Evolutionary conservation across 2,329 filamentous ascomycete species (phyloP).

Genomic region (Fusarium algeriense): DNA sequence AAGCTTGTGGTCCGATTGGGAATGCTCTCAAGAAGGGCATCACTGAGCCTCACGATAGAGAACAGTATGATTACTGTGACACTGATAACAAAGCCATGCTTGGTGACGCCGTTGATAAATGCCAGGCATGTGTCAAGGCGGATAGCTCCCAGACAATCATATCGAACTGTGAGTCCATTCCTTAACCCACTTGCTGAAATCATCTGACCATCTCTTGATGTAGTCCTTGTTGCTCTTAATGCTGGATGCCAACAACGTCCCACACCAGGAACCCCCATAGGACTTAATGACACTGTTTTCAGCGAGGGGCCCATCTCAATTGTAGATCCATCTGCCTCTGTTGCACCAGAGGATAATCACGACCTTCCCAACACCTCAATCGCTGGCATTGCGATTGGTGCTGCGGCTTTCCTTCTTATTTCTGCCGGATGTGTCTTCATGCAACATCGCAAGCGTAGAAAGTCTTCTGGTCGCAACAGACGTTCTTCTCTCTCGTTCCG

Average conservation of each 20-base stretch:
- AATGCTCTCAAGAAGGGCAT: conserved; percentile 57
- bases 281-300: conserved; percentile 62
- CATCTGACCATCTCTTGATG: conserved; percentile 5
- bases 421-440: conserved; percentile 58
- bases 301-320: conserved; percentile 50
- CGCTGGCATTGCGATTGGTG: conserved; percentile 59
- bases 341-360: conserved; percentile 18
- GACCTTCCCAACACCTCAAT: conserved; percentile 56
- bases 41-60: conserved; percentile 49
- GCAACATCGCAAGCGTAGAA: conserved; percentile 60
- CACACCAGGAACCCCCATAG: conserved; percentile 50
- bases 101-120: conserved; percentile 53
- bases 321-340: conserved; percentile 50
- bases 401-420: conserved; percentile 54
- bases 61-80: conserved; percentile 62
- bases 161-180: conserved; percentile 60
- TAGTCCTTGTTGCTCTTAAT: conserved; percentile 64
- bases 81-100: conserved; percentile 54
- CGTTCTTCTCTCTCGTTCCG: conserved; percentile 63
- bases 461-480: conserved; percentile 41
- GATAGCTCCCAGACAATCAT: conserved; percentile 58
- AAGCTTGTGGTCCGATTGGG: conserved; percentile 62
- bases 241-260: conserved; percentile 65
- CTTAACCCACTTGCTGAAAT: background rate
- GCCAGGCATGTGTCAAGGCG: conserved; percentile 60